Evolutionary conservation across 768 basidiomycete genomes (phyloP), one percentile per base, ranked within the genome.

Genomic region (Lactarius psammicola): DNA sequence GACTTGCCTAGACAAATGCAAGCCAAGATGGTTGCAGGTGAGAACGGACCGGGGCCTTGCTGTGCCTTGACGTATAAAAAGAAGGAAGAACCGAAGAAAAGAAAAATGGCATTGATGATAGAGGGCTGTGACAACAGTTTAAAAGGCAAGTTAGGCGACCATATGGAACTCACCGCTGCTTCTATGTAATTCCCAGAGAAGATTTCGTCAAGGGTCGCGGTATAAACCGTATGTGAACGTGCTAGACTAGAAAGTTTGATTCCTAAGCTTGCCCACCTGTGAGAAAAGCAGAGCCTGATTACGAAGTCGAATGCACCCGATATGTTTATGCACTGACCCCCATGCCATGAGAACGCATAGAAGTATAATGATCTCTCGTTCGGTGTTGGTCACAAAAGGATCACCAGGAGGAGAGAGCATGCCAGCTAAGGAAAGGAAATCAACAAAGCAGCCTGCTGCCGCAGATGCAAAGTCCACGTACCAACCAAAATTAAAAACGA

Each of bases 331-430:
- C 28, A 67, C 68, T 62, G 8, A 67, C 87, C 82, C 88, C 87
- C 87, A 90, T 31, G 80, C 78, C 10, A 79, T 23, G 1, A 77
- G 68, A 0, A 81, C 81, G 55, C 86, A 84, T 0, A 78, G 23
- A 6, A 89, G 65, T 40, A 87, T 82, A 7, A 83, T 76, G 10
- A 83, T 53, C 71, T 90, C 88, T 1, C 87, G 84, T 71, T 90
- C 89, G 17, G 89, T 71, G 4, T 87, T 86, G 4, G 81, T 78
- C n/a, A 88, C 76, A 70, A 90, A 89, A 0, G 88, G 86, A 61
- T 88, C 88, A 26, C 72, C 77, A 0, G 90, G 88, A 1, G 90
- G 87, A 4, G 87, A 87, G 3, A 92, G 69, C 68, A 90, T 83
- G 0, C 85, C 76, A 4, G 84, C 89, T 89, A 60, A 17, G 18